Percentiles rank a stretch among this genome's conserved stretches.
phyloP scores from a whole-genome alignment of 2,329 filamentous ascomycete species.

The Aspergillus niger region DNA sequence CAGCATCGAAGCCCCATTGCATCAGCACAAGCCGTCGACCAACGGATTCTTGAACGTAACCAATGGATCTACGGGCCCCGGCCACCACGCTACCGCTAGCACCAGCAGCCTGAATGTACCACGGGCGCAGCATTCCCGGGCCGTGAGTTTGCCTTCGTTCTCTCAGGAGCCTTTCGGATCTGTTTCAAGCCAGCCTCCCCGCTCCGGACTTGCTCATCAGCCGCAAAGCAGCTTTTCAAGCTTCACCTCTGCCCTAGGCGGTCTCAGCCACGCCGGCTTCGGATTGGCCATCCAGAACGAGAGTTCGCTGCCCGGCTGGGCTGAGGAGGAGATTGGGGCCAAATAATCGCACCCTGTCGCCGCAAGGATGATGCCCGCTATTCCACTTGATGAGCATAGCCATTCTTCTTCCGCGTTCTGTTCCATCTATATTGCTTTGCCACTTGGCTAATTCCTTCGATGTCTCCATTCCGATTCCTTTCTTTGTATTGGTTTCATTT shows the following conservation, averaged over 20 bases:
- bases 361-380: slow-evolving; percentile 19
- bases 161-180: slow-evolving; percentile 60
- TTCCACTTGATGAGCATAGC: slow-evolving; percentile 19
- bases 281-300: slow-evolving; percentile 63
- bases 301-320: slow-evolving; percentile 62
- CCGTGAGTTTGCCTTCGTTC: slow-evolving; percentile 82
- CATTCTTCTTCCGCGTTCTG: slow-evolving; percentile 20
- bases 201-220: slow-evolving; percentile 42
- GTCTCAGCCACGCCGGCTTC: slow-evolving; percentile 59
- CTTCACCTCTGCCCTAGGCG: slow-evolving; percentile 60
- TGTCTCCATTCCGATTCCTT: slow-evolving; percentile 24
- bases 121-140: slow-evolving; percentile 69
- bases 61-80: slow-evolving; percentile 67
- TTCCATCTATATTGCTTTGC: slow-evolving; percentile 24
- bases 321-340: slow-evolving; percentile 63
- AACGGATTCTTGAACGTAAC: slow-evolving; percentile 60
- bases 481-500: slow-evolving; percentile 31
- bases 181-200: slow-evolving; percentile 38
- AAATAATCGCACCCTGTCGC: slow-evolving; percentile 43
- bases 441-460: slow-evolving; percentile 22
- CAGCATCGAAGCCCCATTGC: slow-evolving; percentile 49
- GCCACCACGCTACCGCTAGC: slow-evolving; percentile 70
- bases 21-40: slow-evolving; percentile 63
- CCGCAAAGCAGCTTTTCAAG: slow-evolving; percentile 58
- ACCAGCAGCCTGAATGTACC: slow-evolving; percentile 56